A percentile compares a stretch with the other conserved stretches of the same genome.
These are phyloP conservation scores for Trypanosoma vivax DNA, from an alignment of 208 protist species.

Conservation along the genomic window DNA sequence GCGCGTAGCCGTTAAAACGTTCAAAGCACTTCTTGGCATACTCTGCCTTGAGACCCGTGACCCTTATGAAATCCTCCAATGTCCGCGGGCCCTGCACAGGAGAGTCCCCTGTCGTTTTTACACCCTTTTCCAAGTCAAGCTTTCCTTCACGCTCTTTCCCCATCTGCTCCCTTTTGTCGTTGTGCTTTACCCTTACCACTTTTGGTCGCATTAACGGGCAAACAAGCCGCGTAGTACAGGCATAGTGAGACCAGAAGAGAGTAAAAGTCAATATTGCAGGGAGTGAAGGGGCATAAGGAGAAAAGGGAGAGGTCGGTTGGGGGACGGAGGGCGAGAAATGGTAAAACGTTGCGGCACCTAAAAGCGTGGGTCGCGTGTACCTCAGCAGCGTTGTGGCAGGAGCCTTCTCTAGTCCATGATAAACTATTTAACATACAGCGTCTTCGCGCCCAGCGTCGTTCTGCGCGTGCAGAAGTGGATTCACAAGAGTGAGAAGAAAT, in stretches of 20 bases:
- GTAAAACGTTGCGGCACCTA: neutral
- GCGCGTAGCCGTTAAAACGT: conserved; percentile 43
- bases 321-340: no score
- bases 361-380: neutral
- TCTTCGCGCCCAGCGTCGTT: neutral
- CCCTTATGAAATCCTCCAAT: conserved; percentile 35
- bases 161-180: no score
- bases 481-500: neutral
- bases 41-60: conserved; percentile 56
- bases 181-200: no score
- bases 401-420: neutral
- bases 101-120: no score
- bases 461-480: neutral
- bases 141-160: no score
- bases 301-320: no score
- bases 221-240: neutral
- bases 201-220: neutral
- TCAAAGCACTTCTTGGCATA: conserved; percentile 60
- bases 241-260: neutral
- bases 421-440: neutral
- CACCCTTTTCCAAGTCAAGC: no score
- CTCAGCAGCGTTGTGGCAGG: neutral
- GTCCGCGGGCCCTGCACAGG: conserved; percentile 8
- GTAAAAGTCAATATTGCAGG: no score
- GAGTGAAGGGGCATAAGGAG: no score